phyloP scores from a whole-genome alignment of 2,329 filamentous ascomycete species.

The Pseudogymnoascus sp. region DNA sequence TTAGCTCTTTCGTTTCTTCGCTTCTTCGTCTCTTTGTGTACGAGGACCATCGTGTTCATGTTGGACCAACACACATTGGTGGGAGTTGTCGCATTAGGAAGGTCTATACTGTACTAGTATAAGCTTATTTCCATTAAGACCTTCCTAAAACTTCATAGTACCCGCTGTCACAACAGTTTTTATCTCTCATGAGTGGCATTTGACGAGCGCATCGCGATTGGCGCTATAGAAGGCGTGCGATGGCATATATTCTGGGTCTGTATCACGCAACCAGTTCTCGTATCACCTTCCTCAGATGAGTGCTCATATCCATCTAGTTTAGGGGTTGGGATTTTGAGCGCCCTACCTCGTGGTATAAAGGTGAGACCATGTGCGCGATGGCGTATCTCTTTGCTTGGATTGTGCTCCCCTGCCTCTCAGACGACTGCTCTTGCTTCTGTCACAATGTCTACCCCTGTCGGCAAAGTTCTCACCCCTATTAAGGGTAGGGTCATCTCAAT shows the following conservation, averaged over 20 bases:
- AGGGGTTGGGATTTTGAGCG: background rate
- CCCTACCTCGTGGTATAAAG: background rate
- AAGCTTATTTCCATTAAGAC: background rate
- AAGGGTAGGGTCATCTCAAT: conserved; percentile 26
- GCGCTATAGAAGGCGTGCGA: background rate
- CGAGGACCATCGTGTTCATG: background rate
- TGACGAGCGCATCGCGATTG: background rate
- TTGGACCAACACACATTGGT: background rate
- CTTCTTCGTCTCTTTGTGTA: background rate
- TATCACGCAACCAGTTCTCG: background rate
- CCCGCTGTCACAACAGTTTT: background rate
- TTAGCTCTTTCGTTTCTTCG: background rate
- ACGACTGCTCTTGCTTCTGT: conserved; percentile 9
- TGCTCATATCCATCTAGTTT: background rate
- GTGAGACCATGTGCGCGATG: background rate
- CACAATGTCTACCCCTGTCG: conserved; percentile 16
- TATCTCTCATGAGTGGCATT: background rate
- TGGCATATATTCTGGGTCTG: background rate
- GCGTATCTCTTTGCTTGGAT: background rate
- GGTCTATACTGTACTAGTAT: background rate
- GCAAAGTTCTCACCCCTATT: conserved; percentile 23
- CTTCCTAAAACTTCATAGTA: background rate
- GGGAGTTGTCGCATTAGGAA: background rate
- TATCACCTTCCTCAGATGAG: background rate
- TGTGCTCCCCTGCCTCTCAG: background rate